These are phyloP conservation scores for Phoma sp. DNA, from an alignment of 2,329 filamentous ascomycete species.

Conservation along the genomic window DNA sequence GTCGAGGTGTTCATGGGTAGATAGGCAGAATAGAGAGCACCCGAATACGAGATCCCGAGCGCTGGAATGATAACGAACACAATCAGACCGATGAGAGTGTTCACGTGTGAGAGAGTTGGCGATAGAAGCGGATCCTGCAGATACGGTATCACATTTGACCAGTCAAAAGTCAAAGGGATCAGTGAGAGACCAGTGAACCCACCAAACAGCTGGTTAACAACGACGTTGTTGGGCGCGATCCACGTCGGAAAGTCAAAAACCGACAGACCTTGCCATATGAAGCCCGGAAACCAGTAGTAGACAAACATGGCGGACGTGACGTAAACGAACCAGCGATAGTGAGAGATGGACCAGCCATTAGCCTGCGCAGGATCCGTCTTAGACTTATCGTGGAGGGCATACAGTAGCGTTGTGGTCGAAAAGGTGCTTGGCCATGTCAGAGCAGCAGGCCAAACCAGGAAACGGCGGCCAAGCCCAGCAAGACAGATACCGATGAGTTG, in stretches of 20 bases:
- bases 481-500: conserved; percentile 9
- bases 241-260: conserved; percentile 37
- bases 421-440: conserved; percentile 2
- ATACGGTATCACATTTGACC: conserved; percentile 27
- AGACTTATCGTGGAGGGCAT: conserved; percentile 33
- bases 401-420: conserved; percentile 19
- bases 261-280: conserved; percentile 18
- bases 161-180: conserved; percentile 36
- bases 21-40: conserved; percentile 68
- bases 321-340: conserved; percentile 32
- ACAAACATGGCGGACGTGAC: conserved; percentile 28
- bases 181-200: conserved; percentile 30
- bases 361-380: conserved; percentile 26
- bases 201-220: conserved; percentile 39
- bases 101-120: conserved; percentile 65
- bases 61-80: conserved; percentile 65
- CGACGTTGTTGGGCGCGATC: conserved; percentile 33
- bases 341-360: conserved; percentile 33
- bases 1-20: conserved; percentile 59
- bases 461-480: conserved; percentile 6
- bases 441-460: conserved; percentile 9
- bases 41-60: conserved; percentile 68
- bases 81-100: conserved; percentile 70
- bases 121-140: conserved; percentile 25
- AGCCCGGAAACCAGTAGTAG: conserved; percentile 39